These are phyloP conservation scores for Dendrocalamus latiflorus DNA, from an alignment of 202 grass and related monocot species.

Conservation along the genomic window DNA sequence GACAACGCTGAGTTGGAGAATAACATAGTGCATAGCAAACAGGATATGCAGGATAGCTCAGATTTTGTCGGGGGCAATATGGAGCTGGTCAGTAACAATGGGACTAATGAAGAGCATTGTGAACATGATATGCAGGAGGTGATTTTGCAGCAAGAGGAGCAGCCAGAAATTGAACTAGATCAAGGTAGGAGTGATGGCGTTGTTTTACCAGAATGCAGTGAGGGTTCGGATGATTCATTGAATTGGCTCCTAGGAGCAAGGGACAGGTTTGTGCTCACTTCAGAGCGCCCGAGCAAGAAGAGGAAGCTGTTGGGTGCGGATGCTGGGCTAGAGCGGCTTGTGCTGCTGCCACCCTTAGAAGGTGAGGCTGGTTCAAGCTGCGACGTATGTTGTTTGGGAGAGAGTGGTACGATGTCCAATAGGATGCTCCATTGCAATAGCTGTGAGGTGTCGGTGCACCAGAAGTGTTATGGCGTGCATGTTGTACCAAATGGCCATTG, in stretches of 20 bases:
- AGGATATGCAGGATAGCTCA: conserved; percentile 14
- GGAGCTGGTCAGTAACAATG: conserved; percentile 17
- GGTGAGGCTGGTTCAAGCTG: conserved; percentile 42
- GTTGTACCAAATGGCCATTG: conserved; percentile 48
- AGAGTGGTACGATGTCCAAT: conserved; percentile 42
- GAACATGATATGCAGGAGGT: conserved; percentile 40
- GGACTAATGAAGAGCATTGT: conserved; percentile 12
- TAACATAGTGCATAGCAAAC: background rate
- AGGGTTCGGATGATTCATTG: conserved; percentile 25
- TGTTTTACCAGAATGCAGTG: background rate
- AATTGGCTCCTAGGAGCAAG: conserved; percentile 69
- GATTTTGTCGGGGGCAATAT: conserved; percentile 4
- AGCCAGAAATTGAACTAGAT: conserved; percentile 31
- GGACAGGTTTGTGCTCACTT: conserved; percentile 70
- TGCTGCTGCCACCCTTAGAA: conserved; percentile 46
- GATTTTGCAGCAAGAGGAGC: conserved; percentile 39
- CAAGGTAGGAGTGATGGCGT: background rate
- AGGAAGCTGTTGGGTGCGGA: conserved; percentile 83
- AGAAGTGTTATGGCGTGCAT: conserved; percentile 95
- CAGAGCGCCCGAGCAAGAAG: conserved; percentile 91
- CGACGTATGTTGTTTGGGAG: conserved; percentile 66
- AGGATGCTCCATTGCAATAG: conserved; percentile 66
- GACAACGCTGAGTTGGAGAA: conserved; percentile 23
- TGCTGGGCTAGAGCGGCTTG: conserved; percentile 71
- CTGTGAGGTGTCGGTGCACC: conserved; percentile 80